Evolutionary conservation across 2,329 filamentous ascomycete species (phyloP).

Genomic region (Stagonosporopsis rhizophila): DNA sequence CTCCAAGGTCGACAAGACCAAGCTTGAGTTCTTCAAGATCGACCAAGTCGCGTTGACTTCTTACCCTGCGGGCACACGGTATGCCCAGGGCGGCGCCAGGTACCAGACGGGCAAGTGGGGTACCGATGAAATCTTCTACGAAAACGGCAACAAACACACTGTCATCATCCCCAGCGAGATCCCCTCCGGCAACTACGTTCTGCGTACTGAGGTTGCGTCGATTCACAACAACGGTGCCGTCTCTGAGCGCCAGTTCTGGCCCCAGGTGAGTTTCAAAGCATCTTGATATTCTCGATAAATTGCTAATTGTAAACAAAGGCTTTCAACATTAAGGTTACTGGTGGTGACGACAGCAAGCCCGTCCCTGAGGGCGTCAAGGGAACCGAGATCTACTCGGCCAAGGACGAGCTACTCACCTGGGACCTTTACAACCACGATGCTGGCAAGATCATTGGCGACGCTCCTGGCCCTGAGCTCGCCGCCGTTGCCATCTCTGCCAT

Average conservation of each 20-base stretch:
- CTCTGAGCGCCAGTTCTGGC: slow-evolving; percentile 44
- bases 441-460: slow-evolving; percentile 28
- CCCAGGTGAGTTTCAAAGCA: slow-evolving; percentile 21
- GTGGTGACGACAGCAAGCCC: slow-evolving; percentile 34
- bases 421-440: slow-evolving; percentile 42
- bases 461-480: slow-evolving; percentile 35
- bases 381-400: slow-evolving; percentile 38
- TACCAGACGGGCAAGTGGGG: slow-evolving; percentile 43
- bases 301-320: slow-evolving; percentile 15
- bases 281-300: too few species aligned
- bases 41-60: slow-evolving; percentile 37
- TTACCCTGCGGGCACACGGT: slow-evolving; percentile 39
- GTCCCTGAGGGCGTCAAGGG: slow-evolving; percentile 40
- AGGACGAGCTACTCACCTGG: slow-evolving; percentile 39
- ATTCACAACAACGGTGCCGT: slow-evolving; percentile 47
- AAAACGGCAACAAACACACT: slow-evolving; percentile 40
- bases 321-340: slow-evolving; percentile 45
- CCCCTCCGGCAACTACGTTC: slow-evolving; percentile 45
- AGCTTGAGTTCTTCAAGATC: slow-evolving; percentile 47
- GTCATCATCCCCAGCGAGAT: slow-evolving; percentile 44
- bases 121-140: slow-evolving; percentile 46
- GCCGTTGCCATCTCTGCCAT: slow-evolving; percentile 27
- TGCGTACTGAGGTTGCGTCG: slow-evolving; percentile 45
- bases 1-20: slow-evolving; percentile 38
- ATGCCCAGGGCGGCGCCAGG: slow-evolving; percentile 26